Base-by-base conservation (phyloP, 176 grass and related monocot genomes). In the Oryza glaberrima region DNA sequence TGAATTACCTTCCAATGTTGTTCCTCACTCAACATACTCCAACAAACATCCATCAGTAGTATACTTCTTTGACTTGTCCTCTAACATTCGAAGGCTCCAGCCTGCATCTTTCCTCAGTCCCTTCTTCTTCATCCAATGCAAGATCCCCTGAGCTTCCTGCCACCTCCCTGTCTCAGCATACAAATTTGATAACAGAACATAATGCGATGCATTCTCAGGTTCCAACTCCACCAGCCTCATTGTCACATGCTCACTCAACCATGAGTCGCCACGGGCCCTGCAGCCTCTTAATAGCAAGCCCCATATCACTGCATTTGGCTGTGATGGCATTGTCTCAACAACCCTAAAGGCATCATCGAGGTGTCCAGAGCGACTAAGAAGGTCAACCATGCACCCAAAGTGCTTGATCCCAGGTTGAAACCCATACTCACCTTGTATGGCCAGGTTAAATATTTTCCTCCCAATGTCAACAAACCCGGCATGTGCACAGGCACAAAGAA, bases 311-410 rank as follows among this genome's bases (percentile, higher is more conserved):
- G 76, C 47, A 32, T 88, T 93, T 13, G 94, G 90, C 40, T 81
- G 63, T 71, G 76, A 84, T 44, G 93, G 84, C 94, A 96, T 96
- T 75, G 74, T 82, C 69, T 88, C 84, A 38, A 91, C 69, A 66
- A 93, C 11, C 26, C 63, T 80, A 8, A 88, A 71, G 9, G 94
- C 91, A 30, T 80, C 86, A 56, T 72, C 71, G 36, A 96, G 68
- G 58, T 89, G 76, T 54, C 94, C 94, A 65, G 86, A 90, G 52
- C 86, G 83, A 65, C 81, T 88, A 70, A 96, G 83, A 67, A 96
- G 80, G 70, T 93, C 84, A 66, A 96, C 70, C 91, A 93, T 74
- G 84, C 94, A 96, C 65, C 94, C 94, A 25, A 85, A 96, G 77
- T 96, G 94, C 66, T 87, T 93, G 65, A 93, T 89, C 67, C 78